These are phyloP conservation scores for Trifolium pratense DNA, from an alignment of 306 rosid genomes.

Conservation along the genomic window DNA sequence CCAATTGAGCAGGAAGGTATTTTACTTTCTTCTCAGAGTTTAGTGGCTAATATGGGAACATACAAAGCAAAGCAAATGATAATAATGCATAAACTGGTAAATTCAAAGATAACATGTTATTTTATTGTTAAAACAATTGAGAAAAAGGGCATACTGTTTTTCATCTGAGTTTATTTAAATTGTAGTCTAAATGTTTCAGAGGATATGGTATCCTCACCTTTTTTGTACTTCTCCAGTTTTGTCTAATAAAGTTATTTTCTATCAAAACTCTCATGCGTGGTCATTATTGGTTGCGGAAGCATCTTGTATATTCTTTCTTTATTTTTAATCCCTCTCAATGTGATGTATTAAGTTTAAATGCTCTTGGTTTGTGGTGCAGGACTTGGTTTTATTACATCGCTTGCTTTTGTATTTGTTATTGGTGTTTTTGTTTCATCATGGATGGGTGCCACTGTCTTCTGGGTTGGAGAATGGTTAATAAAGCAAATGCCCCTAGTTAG, in stretches of 20 bases:
- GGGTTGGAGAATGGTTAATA: conserved; percentile 90
- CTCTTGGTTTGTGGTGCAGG: conserved; percentile 68
- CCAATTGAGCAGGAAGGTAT: conserved; percentile 15
- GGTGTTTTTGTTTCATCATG: conserved; percentile 91
- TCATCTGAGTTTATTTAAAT: conserved; percentile 33
- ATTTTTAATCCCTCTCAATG: conserved; percentile 21
- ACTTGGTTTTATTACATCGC: conserved; percentile 83
- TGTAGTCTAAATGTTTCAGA: conserved; percentile 3
- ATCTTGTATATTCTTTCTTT: not conserved
- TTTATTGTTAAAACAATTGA: conserved; percentile 6
- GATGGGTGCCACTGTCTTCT: conserved; percentile 88
- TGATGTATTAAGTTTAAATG: conserved; percentile 28
- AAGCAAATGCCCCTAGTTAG: conserved; percentile 91
- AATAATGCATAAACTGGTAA: conserved; percentile 21
- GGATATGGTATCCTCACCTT: not conserved
- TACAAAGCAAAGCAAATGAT: not conserved
- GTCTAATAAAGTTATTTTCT: not conserved
- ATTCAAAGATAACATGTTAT: not conserved
- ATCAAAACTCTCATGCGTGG: not conserved
- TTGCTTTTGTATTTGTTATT: conserved; percentile 80
- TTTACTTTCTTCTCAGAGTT: conserved; percentile 24
- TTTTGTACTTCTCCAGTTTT: conserved; percentile 31
- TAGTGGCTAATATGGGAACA: conserved; percentile 24
- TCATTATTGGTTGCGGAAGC: not conserved
- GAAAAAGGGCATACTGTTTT: conserved; percentile 22